Base-by-base conservation (phyloP, 352 stramenopile species). In the Phytophthora pini region DNA sequence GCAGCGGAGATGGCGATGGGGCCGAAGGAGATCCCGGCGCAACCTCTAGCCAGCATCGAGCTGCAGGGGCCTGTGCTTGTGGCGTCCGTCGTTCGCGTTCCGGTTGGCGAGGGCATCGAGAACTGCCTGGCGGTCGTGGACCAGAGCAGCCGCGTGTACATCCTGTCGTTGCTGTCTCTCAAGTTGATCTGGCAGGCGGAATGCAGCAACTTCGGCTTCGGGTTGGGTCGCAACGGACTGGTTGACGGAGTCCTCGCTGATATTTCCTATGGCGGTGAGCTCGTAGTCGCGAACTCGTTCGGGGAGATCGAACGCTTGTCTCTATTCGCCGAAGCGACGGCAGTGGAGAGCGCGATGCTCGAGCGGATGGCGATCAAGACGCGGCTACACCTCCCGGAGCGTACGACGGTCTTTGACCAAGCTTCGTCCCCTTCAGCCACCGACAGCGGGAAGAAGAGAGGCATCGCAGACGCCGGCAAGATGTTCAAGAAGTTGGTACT, bases 401-500 rank as follows among this genome's bases (percentile, higher is more conserved):
- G 80, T 9, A 49, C 55, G 5, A 69, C 58, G 15, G 44, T 67
- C 1, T 84, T 82, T 38, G 66, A 80, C 11, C 51, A 56, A 39
- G 20, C 53, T 20, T 13, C 60, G 1, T 80, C 76, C 17, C 68
- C 72, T n/a, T 50, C 61, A 48, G 24, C 47, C 13, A 58, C 41
- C 2, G 56, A 63, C 20, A 64, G 55, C 27, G 56, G 55, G 15
- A 83, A 84, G 60, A 90, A 88, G 59, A 83, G 87, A 53, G 65
- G 61, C 11, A 78, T 84, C 22, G 76, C 82, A 31, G 80, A 82
- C 57, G 75, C 75, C 20, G 70, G 75, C 8, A 86, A 81, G 34
- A 84, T 89, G 54, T 84, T 94, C 24, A 93, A 91, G 65, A 90
- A 90, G 53, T 71, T 93, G 31, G 84, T 94, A 11, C 74, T 80